A percentile compares a stretch with the other conserved stretches of the same genome.
These are phyloP conservation scores for Stemphylium beticola DNA, from an alignment of 2,329 filamentous ascomycete genomes.

Conservation along the genomic window DNA sequence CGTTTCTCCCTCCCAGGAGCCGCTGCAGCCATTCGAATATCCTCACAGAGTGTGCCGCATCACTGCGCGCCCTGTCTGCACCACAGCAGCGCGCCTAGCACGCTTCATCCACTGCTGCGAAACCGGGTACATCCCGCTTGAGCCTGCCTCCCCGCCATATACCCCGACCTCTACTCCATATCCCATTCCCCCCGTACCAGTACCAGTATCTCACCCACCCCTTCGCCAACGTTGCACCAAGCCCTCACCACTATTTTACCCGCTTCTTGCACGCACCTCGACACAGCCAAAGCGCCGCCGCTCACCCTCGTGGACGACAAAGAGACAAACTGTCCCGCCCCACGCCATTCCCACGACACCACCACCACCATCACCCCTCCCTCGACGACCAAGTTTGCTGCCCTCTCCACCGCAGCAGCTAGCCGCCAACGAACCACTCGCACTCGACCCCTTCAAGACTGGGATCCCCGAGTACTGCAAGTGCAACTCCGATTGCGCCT, in stretches of 20 bases:
- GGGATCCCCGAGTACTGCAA: constrained; percentile 5
- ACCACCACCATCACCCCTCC: constrained; percentile 8
- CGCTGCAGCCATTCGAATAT: constrained; percentile 15
- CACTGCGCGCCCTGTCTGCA: constrained; percentile 8
- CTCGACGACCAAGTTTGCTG: constrained; percentile 27
- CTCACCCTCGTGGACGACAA: constrained; percentile 30
- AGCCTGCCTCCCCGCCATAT: constrained; percentile 41
- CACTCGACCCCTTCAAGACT: constrained; percentile 13
- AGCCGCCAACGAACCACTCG: constrained; percentile 6
- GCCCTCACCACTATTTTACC: constrained; percentile 22
- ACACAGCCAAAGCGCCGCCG: constrained; percentile 11
- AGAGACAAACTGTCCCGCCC: constrained; percentile 38
- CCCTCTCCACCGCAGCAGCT: constrained; percentile 14
- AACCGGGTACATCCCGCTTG: constrained; percentile 29
- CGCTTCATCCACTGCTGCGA: constrained; percentile 9
- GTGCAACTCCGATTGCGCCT: constrained; percentile 19
- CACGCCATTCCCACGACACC: constrained; percentile 14
- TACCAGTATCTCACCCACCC: constrained; percentile 29
- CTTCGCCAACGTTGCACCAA: constrained; percentile 27
- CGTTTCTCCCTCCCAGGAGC: constrained; percentile 19
- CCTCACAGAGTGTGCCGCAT: constrained; percentile 10
- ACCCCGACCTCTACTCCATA: constrained; percentile 29
- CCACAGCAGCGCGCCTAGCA: constrained; percentile 12
- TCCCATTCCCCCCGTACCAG: constrained; percentile 34
- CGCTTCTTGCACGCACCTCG: constrained; percentile 10